A percentile compares a stretch with the other conserved stretches of the same genome.
phyloP scores from a whole-genome alignment of 768 basidiomycete genomes.

The Chiua virens region DNA sequence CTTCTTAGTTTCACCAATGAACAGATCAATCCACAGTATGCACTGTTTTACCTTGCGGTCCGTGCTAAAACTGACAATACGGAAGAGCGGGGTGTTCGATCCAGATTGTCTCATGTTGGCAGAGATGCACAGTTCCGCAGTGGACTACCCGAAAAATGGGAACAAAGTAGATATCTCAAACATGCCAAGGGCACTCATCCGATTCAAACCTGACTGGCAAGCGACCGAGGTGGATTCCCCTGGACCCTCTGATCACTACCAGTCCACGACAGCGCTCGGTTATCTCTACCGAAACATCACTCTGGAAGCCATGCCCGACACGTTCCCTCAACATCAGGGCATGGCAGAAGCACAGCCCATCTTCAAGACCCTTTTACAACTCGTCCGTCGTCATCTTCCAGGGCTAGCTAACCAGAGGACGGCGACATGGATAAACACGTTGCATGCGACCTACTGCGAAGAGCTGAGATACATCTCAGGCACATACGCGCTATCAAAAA shows the following conservation, averaged over 20 bases:
- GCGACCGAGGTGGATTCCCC: neutral
- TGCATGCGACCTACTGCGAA: conserved; percentile 45
- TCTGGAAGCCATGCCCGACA: conserved; percentile 37
- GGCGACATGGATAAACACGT: conserved; percentile 13
- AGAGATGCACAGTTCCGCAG: conserved; percentile 58
- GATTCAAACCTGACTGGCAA: conserved; percentile 80
- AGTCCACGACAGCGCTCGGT: conserved; percentile 70
- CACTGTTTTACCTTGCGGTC: neutral
- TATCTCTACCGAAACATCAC: conserved; percentile 63
- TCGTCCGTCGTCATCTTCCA: conserved; percentile 22
- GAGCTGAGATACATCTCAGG: conserved; percentile 71
- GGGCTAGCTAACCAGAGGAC: neutral
- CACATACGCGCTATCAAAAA: conserved; percentile 63
- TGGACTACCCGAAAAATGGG: conserved; percentile 82
- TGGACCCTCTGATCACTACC: conserved; percentile 55
- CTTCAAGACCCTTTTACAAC: conserved; percentile 14
- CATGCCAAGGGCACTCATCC: conserved; percentile 57
- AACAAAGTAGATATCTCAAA: conserved; percentile 55
- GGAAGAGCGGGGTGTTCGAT: conserved; percentile 62
- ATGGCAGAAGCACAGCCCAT: conserved; percentile 35
- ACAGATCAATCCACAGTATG: conserved; percentile 71
- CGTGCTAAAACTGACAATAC: conserved; percentile 1
- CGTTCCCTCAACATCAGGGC: conserved; percentile 6
- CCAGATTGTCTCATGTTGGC: conserved; percentile 57
- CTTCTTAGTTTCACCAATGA: neutral